Conservation (phyloP, 768 basidiomycete species). For the Psilocybe tampanensis region DNA sequence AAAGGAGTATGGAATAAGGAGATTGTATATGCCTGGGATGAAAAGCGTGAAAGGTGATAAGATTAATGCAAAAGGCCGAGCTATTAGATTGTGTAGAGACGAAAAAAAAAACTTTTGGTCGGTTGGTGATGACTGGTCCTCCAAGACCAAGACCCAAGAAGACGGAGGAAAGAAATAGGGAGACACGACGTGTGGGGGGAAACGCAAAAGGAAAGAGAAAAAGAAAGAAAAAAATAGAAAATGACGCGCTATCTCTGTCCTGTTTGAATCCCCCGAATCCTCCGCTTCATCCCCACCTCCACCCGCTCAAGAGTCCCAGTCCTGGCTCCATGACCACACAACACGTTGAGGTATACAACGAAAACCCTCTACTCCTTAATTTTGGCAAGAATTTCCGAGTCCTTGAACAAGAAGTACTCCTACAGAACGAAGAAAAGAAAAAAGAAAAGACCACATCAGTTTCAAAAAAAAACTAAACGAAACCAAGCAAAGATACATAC, state of each 20-base stretch:
- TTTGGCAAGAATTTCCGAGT: conserved; percentile 94
- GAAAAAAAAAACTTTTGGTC: background rate
- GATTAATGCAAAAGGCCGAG: conserved; percentile 19
- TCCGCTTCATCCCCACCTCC: background rate
- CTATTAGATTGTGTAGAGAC: conserved; percentile 5
- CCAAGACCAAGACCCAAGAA: too few species aligned
- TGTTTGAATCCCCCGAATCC: background rate
- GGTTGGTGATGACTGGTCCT: background rate
- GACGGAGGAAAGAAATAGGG: too few species aligned
- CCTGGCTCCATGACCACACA: background rate
- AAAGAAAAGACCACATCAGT: conserved; percentile 12
- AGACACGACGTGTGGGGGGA: background rate
- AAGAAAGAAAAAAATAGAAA: background rate
- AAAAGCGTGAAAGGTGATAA: conserved; percentile 11
- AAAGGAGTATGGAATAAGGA: conserved; percentile 17
- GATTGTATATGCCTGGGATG: conserved; percentile 14
- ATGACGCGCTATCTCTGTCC: conserved; percentile 5
- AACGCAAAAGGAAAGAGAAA: conserved; percentile 6
- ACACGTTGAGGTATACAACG: background rate
- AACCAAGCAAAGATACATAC: conserved; percentile 46
- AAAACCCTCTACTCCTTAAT: conserved; percentile 73
- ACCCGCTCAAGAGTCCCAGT: background rate
- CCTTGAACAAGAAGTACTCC: conserved; percentile 97
- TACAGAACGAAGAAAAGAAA: conserved; percentile 33
- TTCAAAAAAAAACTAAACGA: background rate